phyloP scores from a whole-genome alignment of 2,329 filamentous ascomycete species.

The Talaromyces islandicus region DNA sequence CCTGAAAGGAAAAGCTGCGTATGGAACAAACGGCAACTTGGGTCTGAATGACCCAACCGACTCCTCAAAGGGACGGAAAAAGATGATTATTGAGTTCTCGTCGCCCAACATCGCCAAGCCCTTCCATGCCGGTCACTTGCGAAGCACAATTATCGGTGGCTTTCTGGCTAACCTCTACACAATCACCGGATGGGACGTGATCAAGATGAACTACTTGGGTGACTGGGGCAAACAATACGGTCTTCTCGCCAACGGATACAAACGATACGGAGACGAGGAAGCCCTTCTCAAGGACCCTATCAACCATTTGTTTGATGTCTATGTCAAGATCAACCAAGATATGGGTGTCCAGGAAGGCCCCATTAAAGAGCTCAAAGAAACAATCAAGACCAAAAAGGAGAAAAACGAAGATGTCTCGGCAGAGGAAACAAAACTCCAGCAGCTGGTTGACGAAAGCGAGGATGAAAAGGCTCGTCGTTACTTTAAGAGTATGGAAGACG shows the following conservation, averaged over 20 bases:
- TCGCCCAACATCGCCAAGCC: slow-evolving; percentile 64
- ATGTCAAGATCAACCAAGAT: slow-evolving; percentile 58
- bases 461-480: slow-evolving; percentile 58
- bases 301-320: slow-evolving; percentile 61
- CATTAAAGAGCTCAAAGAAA: slow-evolving; percentile 50
- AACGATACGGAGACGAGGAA: slow-evolving; percentile 56
- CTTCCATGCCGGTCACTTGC: slow-evolving; percentile 60
- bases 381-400: slow-evolving; percentile 43
- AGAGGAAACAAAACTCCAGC: slow-evolving; percentile 44
- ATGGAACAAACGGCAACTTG: slow-evolving; percentile 54
- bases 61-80: slow-evolving; percentile 51
- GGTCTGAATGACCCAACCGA: slow-evolving; percentile 56
- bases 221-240: slow-evolving; percentile 67
- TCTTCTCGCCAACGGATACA: slow-evolving; percentile 57
- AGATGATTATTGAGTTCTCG: slow-evolving; percentile 60
- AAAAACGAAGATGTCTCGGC: slow-evolving; percentile 44
- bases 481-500: slow-evolving; percentile 64
- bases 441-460: slow-evolving; percentile 46
- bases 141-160: slow-evolving; percentile 62
- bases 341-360: slow-evolving; percentile 52
- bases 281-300: slow-evolving; percentile 56
- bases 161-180: slow-evolving; percentile 59
- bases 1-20: slow-evolving; percentile 49
- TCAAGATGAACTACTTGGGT: slow-evolving; percentile 61
- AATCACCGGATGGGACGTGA: slow-evolving; percentile 56